A percentile compares a stretch with the other conserved stretches of the same genome.
Conservation (phyloP, 192 early-diverging fungal genomes). For the Rhizophagus sp. region DNA sequence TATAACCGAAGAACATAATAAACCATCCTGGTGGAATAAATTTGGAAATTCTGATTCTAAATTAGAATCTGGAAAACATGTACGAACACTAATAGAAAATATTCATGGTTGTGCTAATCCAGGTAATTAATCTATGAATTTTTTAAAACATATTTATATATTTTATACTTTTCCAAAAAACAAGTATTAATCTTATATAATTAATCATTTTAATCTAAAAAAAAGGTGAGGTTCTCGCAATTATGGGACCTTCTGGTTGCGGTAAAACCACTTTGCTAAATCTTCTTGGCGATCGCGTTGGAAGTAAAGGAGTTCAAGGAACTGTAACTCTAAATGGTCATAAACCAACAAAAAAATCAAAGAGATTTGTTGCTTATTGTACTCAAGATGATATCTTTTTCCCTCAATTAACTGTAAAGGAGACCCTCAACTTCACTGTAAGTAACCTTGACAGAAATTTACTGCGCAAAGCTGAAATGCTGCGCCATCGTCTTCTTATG, state of each 20-base stretch:
- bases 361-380: constrained; percentile 61
- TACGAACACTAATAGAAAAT: constrained; percentile 7
- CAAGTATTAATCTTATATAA: neutral
- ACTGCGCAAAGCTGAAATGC: neutral
- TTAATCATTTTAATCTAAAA: too few relatives aligned
- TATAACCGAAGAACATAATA: neutral
- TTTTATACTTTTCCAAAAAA: too few relatives aligned
- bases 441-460: neutral
- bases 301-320: constrained; percentile 38
- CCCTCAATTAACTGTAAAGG: constrained; percentile 67
- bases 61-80: neutral
- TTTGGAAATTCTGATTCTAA: neutral
- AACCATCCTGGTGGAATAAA: neutral
- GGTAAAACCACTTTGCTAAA: constrained; percentile 71
- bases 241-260: constrained; percentile 58
- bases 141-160: too few relatives aligned
- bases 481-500: neutral
- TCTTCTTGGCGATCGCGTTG: constrained; percentile 57
- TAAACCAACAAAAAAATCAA: constrained; percentile 26
- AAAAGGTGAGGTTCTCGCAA: constrained; percentile 47
- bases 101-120: constrained; percentile 29
- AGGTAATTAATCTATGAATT: neutral
- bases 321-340: constrained; percentile 14
- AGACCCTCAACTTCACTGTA: constrained; percentile 70
- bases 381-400: constrained; percentile 60